Evolutionary conservation across 768 basidiomycete genomes (phyloP), one percentile per base, ranked within the genome.

Genomic region (Clathrus columnatus): DNA sequence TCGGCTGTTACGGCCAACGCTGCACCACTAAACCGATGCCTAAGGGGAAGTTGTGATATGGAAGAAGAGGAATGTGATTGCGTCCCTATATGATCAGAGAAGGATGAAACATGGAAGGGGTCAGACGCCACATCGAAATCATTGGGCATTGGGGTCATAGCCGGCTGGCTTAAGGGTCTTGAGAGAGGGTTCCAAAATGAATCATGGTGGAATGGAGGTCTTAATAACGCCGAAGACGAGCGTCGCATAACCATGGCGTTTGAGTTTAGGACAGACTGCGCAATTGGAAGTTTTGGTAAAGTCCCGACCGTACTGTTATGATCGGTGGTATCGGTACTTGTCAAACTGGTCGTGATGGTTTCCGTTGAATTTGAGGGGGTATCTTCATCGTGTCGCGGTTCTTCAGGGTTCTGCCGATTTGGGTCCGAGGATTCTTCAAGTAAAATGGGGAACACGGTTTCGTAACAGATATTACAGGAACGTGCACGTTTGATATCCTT

Each of bases 381-480:
- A 10, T 50, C 43, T 51, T 2, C 56, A 29, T 16, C 60, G 61
- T 28, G 30, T 50, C 23, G 61, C 61, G 14, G 5, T 45, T 50
- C 65, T 61, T 32, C 53, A 11, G 55, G 64, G 61, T 24, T 54
- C 45, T 5, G 63, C 63, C 11, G 62, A 43, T 51, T 32, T 32
- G 50, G 27, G 28, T 27, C 51, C 24, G 50, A 54, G 50, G 51
- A 56, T 11, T 30, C 16, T 11, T 48, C n/a, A n/a, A n/a, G 49
- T 29, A 63, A 36, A 47, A 63, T n/a, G 26, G 90, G 90, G 61
- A 95, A 95, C 17, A 93, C 85, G 11, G 84, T 79, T 59, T 90
- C 87, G 62, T 85, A 95, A 68, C 92, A 95, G 1, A 84, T 78
- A 54, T 89, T 83, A 66, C 92, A 95, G 6, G 91, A 84, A 2